Conservation (phyloP, 1,284 basidiomycete genomes). For the Leccinum proximum region DNA sequence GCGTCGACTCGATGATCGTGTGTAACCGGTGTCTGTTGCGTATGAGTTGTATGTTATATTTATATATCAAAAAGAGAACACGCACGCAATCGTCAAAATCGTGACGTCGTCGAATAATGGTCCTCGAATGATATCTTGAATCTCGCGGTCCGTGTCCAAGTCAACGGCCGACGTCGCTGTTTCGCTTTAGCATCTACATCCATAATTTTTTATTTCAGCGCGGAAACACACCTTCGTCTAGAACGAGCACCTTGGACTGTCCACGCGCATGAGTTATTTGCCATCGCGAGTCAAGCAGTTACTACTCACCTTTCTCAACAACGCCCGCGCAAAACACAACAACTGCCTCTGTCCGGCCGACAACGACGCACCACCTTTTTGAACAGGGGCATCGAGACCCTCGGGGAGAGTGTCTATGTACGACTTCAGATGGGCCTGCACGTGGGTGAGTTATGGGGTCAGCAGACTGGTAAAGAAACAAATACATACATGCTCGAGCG, state of each 20-base stretch:
- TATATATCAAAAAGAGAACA: background rate
- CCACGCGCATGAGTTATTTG: background rate
- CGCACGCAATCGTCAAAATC: slow-evolving; percentile 82
- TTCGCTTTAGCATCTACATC: background rate
- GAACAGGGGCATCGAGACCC: slow-evolving; percentile 72
- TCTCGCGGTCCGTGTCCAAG: slow-evolving; percentile 85
- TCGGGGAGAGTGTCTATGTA: slow-evolving; percentile 73
- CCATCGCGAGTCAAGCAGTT: background rate
- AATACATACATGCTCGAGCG: slow-evolving; percentile 63
- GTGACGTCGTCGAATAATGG: slow-evolving; percentile 70
- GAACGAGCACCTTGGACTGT: slow-evolving; percentile 80
- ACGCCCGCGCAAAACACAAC: slow-evolving; percentile 79
- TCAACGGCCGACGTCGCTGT: slow-evolving; percentile 83
- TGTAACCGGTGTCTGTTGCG: slow-evolving; percentile 77
- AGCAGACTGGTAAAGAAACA: slow-evolving; percentile 6
- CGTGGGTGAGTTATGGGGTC: background rate
- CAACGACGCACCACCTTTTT: slow-evolving; percentile 83
- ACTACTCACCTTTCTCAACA: slow-evolving; percentile 56
- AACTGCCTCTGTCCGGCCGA: slow-evolving; percentile 86
- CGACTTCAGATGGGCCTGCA: slow-evolving; percentile 59
- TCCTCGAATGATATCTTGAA: slow-evolving; percentile 80
- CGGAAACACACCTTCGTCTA: slow-evolving; percentile 66
- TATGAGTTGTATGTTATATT: background rate
- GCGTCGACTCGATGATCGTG: slow-evolving; percentile 87
- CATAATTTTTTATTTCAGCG: background rate